Conservation (phyloP, 306 rosid genomes). For the Cucurbita ficifolia region DNA sequence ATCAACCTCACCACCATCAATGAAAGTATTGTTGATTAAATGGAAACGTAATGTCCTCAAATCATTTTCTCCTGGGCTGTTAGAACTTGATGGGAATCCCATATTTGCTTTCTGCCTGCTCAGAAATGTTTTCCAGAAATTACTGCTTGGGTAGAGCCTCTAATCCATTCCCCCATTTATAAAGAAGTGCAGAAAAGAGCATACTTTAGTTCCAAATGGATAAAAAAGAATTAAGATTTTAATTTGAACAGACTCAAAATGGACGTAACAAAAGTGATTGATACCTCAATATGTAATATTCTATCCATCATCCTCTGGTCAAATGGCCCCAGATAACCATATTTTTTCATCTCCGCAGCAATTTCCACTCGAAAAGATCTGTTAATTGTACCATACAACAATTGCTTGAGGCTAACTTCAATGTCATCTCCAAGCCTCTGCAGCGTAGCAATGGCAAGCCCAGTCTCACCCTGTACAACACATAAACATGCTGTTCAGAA, state of each 20-base stretch:
- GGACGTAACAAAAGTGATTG: conserved; percentile 11
- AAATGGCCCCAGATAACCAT: conserved; percentile 70
- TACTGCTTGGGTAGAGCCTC: conserved; percentile 87
- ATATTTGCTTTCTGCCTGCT: conserved; percentile 34
- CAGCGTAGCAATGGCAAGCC: conserved; percentile 79
- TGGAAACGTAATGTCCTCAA: conserved; percentile 37
- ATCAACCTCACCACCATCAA: conserved; percentile 82
- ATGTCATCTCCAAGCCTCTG: conserved; percentile 92
- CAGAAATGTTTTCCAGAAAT: conserved; percentile 79
- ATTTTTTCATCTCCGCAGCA: conserved; percentile 68
- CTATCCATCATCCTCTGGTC: conserved; percentile 79
- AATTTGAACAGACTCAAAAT: conserved; percentile 3
- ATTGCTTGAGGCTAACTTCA: conserved; percentile 73
- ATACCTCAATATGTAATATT: conserved; percentile 70
- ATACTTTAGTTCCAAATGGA: conserved; percentile 24
- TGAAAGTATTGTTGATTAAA: conserved; percentile 31
- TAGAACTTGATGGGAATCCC: conserved; percentile 33
- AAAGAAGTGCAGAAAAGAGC: conserved; percentile 14
- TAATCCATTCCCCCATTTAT: conserved; percentile 27
- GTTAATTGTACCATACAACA: conserved; percentile 76
- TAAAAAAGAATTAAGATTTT: neutral
- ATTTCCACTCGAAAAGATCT: conserved; percentile 64
- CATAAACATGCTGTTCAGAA: conserved; percentile 7
- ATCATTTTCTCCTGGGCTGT: conserved; percentile 27
- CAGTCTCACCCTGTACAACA: conserved; percentile 78